A percentile compares a stretch with the other conserved stretches of the same genome.
Evolutionary conservation across 495 filamentous ascomycete genomes (phyloP).

Genomic region (Penicillium bialowiezense): DNA sequence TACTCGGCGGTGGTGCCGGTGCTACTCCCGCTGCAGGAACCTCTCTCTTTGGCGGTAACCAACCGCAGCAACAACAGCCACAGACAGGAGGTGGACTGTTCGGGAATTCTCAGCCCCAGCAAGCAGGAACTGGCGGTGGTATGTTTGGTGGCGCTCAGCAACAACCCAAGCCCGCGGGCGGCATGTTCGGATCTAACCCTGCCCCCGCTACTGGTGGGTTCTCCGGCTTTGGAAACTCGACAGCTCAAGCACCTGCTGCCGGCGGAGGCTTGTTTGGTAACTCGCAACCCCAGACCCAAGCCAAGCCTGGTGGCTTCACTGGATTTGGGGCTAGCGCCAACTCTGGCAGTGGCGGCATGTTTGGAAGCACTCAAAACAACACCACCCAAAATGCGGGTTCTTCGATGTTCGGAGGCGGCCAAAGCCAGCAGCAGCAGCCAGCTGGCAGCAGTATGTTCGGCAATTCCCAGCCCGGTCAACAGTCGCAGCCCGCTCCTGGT

Average conservation of each 20-base stretch:
- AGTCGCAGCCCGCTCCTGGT: conserved; percentile 51
- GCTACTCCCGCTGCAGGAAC: conserved; percentile 26
- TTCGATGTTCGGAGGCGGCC: conserved; percentile 60
- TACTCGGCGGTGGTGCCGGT: conserved; percentile 41
- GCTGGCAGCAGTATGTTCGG: conserved; percentile 64
- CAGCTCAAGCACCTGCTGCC: conserved; percentile 18
- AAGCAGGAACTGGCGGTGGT: conserved; percentile 19
- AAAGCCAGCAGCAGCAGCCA: conserved; percentile 58
- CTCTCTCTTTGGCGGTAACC: conserved; percentile 40
- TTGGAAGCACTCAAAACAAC: conserved; percentile 38
- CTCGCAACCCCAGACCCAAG: conserved; percentile 31
- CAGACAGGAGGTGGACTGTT: conserved; percentile 38
- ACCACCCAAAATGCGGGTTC: conserved; percentile 39
- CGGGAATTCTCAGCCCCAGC: conserved; percentile 40
- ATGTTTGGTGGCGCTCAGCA: conserved; percentile 39
- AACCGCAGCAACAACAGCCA: conserved; percentile 40
- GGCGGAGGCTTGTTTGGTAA: conserved; percentile 38
- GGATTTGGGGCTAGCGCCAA: conserved; percentile 23
- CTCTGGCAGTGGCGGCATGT: conserved; percentile 43
- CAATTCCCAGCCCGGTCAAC: conserved; percentile 47
- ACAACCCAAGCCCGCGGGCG: conserved; percentile 44
- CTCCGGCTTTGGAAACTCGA: conserved; percentile 1
- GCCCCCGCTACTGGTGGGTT: conserved; percentile 4
- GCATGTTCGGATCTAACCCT: conserved; percentile 20
- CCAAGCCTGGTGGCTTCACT: conserved; percentile 29